Evolutionary conservation across 495 filamentous ascomycete genomes (phyloP).

Genomic region (Aspergillus ostianus): DNA sequence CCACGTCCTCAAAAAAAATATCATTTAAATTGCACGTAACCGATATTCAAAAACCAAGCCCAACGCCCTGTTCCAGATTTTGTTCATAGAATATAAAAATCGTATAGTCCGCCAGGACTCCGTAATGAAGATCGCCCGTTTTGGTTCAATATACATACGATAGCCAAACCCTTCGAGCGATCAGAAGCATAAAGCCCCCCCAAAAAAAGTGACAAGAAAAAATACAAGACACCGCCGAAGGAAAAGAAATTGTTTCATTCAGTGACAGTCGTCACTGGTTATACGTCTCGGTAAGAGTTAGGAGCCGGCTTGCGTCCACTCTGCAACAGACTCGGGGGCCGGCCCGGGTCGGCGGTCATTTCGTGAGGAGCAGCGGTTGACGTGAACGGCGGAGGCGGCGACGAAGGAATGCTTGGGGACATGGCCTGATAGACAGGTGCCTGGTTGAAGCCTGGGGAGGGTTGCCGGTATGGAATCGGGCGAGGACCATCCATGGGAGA

Average conservation of each 20-base stretch:
- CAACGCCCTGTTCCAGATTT: neutral
- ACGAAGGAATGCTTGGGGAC: conserved; percentile 31
- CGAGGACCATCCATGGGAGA: conserved; percentile 2
- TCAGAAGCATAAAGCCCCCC: neutral
- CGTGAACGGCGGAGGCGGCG: conserved; percentile 37
- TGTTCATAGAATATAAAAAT: neutral
- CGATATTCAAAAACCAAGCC: neutral
- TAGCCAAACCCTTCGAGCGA: neutral
- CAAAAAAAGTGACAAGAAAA: conserved; percentile 12
- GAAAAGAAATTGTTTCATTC: conserved; percentile 11
- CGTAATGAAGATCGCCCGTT: neutral
- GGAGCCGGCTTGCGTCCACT: conserved; percentile 39
- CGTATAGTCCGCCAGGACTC: neutral
- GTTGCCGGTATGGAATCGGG: conserved; percentile 13
- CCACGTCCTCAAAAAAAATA: neutral
- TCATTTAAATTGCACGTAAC: neutral
- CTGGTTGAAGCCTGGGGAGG: conserved; percentile 20
- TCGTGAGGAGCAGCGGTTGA: conserved; percentile 24
- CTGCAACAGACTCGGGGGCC: conserved; percentile 45
- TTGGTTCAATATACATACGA: neutral
- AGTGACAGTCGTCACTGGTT: conserved; percentile 2
- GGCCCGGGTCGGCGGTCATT: conserved; percentile 25
- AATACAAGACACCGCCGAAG: neutral
- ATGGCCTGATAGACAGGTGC: conserved; percentile 21
- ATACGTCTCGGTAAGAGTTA: conserved; percentile 36